Evolutionary conservation across 176 grass and related monocot species (phyloP).

Genomic region (Miscanthus lutarioriparius): DNA sequence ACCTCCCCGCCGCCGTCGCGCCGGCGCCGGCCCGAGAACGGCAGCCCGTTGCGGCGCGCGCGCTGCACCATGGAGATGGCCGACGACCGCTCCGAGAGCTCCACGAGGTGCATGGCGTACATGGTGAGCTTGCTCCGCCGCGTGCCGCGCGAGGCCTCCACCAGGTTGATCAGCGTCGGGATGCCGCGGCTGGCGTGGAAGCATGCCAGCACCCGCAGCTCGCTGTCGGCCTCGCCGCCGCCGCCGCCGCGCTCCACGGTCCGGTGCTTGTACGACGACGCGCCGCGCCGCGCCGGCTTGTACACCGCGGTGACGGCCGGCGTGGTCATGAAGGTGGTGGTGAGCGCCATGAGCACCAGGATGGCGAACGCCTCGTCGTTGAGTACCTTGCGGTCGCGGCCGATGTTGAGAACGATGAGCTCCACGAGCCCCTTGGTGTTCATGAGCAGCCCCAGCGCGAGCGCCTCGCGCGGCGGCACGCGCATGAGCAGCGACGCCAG

Average conservation of each 20-base stretch:
- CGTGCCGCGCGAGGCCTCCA: constrained; percentile 54
- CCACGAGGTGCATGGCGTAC: constrained; percentile 82
- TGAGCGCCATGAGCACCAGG: constrained; percentile 27
- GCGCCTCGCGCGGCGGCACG: constrained; percentile 27
- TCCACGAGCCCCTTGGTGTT: no score
- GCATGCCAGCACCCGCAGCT: constrained; percentile 65
- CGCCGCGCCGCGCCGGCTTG: no score
- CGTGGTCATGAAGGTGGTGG: background rate
- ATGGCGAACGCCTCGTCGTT: background rate
- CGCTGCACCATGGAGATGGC: constrained; percentile 63
- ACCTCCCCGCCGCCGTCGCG: background rate
- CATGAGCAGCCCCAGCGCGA: no score
- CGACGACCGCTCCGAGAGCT: constrained; percentile 77
- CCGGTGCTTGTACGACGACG: constrained; percentile 23
- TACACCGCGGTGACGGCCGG: no score
- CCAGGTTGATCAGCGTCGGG: constrained; percentile 63
- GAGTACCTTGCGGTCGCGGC: no score
- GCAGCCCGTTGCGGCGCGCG: constrained; percentile 54
- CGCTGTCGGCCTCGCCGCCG: constrained; percentile 30
- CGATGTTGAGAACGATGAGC: no score
- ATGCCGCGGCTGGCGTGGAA: constrained; percentile 60
- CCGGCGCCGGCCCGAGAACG: constrained; percentile 32
- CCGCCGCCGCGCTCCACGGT: constrained; percentile 41
- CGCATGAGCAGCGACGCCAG: constrained; percentile 16
- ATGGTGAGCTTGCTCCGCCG: constrained; percentile 45